Evolutionary conservation across 768 basidiomycete genomes (phyloP), one percentile per base, ranked within the genome.

Genomic region (Tulasnella sp.): DNA sequence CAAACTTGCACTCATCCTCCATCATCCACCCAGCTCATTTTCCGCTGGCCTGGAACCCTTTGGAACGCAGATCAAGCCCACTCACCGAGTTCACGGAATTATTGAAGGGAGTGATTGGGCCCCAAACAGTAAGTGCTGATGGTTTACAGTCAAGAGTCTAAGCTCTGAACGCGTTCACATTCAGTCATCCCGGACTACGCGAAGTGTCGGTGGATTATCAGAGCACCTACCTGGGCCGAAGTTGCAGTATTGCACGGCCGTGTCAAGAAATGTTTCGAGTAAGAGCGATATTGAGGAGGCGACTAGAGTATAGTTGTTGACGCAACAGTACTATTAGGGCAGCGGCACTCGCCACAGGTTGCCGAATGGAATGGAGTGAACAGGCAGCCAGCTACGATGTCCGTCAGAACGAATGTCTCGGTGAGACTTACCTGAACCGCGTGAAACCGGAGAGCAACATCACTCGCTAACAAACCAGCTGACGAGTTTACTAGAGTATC

Each of bases 171-270:
- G 60, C n/a, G 28, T n/a, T 3, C 37, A 58, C 42, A 24, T 28
- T 46, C 80, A 96, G 95, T 96, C 74, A 84, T 85, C 75, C 95
- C 95, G 0, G 94, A 95, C 84, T 92, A 94, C 83, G 88, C 93
- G 1, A 82, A 82, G 82, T 91, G 94, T 86, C 92, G 91, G 7
- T 96, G 91, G 87, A 91, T 91, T 82, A 90, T 95, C 6, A 92
- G 95, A 31, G 93, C 93, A 0, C 92, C 93, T 4, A 90, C 90
- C 0, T 88, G 89, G 42, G 88, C 89, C 12, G 93, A 94, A 82
- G 89, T 92, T 72, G 84, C 90, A 76, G 89, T 88, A 22, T 89
- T 91, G 0, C 85, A 89, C 34, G 88, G 90, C 80, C 90, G 93
- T 37, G 91, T 95, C 9, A 86, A 88, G 18, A 90, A 91, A 0